These are phyloP conservation scores for Penicillium riverlandense DNA, from an alignment of 495 filamentous ascomycete species.

Conservation along the genomic window DNA sequence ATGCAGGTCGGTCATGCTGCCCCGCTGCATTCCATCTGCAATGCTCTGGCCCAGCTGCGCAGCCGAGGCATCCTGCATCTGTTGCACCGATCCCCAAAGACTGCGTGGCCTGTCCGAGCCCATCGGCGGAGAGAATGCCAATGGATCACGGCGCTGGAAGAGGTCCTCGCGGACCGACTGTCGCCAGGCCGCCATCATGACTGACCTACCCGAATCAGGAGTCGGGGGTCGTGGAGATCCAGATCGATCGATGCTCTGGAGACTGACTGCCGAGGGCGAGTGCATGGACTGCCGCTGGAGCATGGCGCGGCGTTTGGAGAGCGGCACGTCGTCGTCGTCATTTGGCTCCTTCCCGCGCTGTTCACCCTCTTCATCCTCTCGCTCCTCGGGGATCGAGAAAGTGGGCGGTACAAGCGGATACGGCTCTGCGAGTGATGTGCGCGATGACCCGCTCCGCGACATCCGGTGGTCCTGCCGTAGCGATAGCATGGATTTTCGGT, in stretches of 20 bases:
- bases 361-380: conserved; percentile 4
- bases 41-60: conserved; percentile 43
- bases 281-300: conserved; percentile 33
- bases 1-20: conserved; percentile 70
- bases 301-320: conserved; percentile 56
- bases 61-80: conserved; percentile 24
- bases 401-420: conserved; percentile 11
- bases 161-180: conserved; percentile 62
- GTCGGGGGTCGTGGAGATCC: conserved; percentile 7
- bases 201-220: conserved; percentile 38
- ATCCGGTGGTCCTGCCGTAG: conserved; percentile 28
- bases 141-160: conserved; percentile 31
- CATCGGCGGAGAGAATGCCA: conserved; percentile 9
- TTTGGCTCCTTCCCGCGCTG: background rate
- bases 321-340: conserved; percentile 59
- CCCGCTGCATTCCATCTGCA: conserved; percentile 69
- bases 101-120: conserved; percentile 13
- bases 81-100: conserved; percentile 19
- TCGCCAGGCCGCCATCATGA: conserved; percentile 69
- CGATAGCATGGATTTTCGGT: conserved; percentile 33
- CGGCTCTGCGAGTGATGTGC: conserved; percentile 14
- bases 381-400: conserved; percentile 25
- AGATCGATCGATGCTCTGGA: conserved; percentile 9
- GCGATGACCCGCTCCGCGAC: conserved; percentile 22
- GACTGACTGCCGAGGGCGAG: conserved; percentile 9